Percentiles rank a stretch among this genome's conserved stretches.
phyloP scores from a whole-genome alignment of 768 basidiomycete species.

The Terana coerulea region DNA sequence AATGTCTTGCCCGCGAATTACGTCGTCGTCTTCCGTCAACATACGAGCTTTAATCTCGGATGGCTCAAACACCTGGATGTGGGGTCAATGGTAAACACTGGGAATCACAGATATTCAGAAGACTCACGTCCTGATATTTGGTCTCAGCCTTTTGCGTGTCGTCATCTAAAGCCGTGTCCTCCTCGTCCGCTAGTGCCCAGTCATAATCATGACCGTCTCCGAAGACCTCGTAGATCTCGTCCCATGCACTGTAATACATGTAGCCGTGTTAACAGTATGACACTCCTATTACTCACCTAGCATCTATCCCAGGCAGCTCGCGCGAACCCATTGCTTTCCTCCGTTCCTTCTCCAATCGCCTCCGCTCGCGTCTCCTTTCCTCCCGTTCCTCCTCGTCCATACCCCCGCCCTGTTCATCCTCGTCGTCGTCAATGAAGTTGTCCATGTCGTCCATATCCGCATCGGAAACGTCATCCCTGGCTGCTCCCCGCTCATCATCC shows the following conservation, averaged over 20 bases:
- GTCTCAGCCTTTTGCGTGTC: conserved; percentile 63
- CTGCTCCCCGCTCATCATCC: conserved; percentile 67
- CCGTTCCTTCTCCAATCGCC: conserved; percentile 61
- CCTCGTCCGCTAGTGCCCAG: conserved; percentile 87
- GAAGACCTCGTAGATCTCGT: conserved; percentile 94
- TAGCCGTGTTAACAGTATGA: conserved; percentile 10
- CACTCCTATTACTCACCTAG: conserved; percentile 59
- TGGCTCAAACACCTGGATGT: conserved; percentile 87
- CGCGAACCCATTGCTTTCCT: conserved; percentile 63
- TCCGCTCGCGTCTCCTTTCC: conserved; percentile 64
- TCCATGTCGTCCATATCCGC: conserved; percentile 71
- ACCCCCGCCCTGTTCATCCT: conserved; percentile 56
- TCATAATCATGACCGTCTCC: conserved; percentile 96
- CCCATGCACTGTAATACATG: conserved; percentile 70
- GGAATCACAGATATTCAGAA: conserved; percentile 7
- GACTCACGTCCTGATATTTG: conserved; percentile 80
- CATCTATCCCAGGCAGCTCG: conserved; percentile 77
- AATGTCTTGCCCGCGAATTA: conserved; percentile 84
- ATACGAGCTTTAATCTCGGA: conserved; percentile 88
- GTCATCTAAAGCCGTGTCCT: conserved; percentile 48
- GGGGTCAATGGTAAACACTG: conserved; percentile 4
- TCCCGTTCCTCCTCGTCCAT: conserved; percentile 78
- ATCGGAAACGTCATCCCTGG: conserved; percentile 56
- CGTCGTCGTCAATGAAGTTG: conserved; percentile 76
- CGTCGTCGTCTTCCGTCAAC: conserved; percentile 90